phyloP scores from a whole-genome alignment of 164 flowering plant genomes.

The Aristolochia contorta region DNA sequence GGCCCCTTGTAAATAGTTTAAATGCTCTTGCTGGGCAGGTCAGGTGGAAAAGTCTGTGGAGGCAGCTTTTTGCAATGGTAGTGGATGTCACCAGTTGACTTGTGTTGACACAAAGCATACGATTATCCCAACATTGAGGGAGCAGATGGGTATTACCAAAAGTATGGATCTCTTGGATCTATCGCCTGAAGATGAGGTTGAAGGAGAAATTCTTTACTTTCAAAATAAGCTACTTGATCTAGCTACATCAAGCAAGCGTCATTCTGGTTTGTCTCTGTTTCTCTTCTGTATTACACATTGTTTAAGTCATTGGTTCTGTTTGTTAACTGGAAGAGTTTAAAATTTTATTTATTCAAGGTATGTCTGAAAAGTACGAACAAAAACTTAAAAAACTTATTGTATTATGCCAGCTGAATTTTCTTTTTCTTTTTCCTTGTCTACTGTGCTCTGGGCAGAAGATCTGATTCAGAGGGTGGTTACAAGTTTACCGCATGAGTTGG shows the following conservation, averaged over 20 bases:
- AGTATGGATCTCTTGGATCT: conserved; percentile 37
- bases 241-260: conserved; percentile 43
- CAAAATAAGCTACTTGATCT: conserved; percentile 54
- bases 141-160: conserved; percentile 40
- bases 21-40: conserved; percentile 25
- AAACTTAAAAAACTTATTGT: no score
- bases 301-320: not conserved
- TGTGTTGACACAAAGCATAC: not conserved
- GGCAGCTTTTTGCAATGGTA: conserved; percentile 14
- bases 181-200: conserved; percentile 82
- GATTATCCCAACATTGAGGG: conserved; percentile 14
- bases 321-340: no score
- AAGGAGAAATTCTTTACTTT: conserved; percentile 71
- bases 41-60: conserved; percentile 15
- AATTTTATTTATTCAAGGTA: no score
- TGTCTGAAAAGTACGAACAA: no score
- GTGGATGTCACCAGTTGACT: not conserved
- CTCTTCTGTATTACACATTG: not conserved
- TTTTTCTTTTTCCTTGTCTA: conserved; percentile 4
- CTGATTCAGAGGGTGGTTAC: conserved; percentile 48
- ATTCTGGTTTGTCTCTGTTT: conserved; percentile 37
- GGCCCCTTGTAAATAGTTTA: not conserved
- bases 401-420: not conserved
- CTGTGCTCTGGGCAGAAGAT: conserved; percentile 52
- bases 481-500: conserved; percentile 65